phyloP scores from a whole-genome alignment of 2,329 filamentous ascomycete species.

The Stachybotrys elegans region DNA sequence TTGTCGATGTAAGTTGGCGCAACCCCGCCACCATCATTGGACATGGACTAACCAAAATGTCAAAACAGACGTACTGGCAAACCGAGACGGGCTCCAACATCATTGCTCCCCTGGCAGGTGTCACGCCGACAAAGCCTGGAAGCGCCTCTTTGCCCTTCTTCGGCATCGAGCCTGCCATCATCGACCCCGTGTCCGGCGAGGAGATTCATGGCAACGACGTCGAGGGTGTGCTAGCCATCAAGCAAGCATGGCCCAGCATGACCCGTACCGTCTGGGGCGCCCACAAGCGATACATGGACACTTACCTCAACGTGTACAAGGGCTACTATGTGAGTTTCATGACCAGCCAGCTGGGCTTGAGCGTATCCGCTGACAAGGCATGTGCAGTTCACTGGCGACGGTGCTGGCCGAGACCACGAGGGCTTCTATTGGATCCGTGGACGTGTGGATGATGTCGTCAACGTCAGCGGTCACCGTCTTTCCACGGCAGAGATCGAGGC shows the following conservation, averaged over 20 bases:
- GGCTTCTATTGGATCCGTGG: constrained; percentile 99
- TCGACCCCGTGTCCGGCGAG: constrained; percentile 90
- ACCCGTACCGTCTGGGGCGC: constrained; percentile 95
- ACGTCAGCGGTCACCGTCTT: constrained; percentile 91
- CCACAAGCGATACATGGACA: constrained; percentile 98
- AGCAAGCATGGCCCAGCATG: constrained; percentile 98
- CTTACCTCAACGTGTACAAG: constrained; percentile 95
- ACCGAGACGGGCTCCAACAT: constrained; percentile 97
- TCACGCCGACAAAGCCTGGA: constrained; percentile 94
- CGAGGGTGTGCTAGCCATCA: constrained; percentile 94
- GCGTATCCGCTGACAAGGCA: constrained; percentile 1
- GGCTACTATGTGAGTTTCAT: constrained; percentile 85
- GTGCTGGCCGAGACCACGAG: constrained; percentile 92
- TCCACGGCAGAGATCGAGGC: constrained; percentile 98
- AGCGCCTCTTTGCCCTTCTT: constrained; percentile 97
- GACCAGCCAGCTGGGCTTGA: no score
- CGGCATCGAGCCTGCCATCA: constrained; percentile 94
- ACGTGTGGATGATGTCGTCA: constrained; percentile 97
- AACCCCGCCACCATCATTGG: background rate
- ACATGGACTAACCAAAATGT: background rate
- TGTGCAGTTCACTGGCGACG: constrained; percentile 78
- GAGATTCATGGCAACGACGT: constrained; percentile 95
- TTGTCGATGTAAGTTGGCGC: constrained; percentile 74
- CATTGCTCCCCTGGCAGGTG: constrained; percentile 86
- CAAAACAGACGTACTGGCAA: constrained; percentile 91